A percentile compares a stretch with the other conserved stretches of the same genome.
Conservation (phyloP, 768 basidiomycete species). For the Lanmaoa pseudosensibilis region DNA sequence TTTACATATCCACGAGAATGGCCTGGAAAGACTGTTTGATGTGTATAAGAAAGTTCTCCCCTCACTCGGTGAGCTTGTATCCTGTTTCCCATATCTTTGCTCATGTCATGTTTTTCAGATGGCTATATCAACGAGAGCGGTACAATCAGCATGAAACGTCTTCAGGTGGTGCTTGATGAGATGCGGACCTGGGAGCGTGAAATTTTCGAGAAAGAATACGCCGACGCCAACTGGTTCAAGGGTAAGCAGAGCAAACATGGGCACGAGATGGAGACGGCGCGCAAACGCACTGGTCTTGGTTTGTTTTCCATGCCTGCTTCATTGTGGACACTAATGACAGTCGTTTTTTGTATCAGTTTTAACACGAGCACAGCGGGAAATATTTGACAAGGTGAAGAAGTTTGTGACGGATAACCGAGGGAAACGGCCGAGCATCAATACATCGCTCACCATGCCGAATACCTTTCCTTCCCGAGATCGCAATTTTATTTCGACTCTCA, state of each 20-base stretch:
- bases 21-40: slow-evolving; percentile 87
- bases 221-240: slow-evolving; percentile 90
- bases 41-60: slow-evolving; percentile 94
- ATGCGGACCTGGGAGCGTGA: slow-evolving; percentile 88
- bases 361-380: slow-evolving; percentile 68
- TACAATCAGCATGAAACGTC: slow-evolving; percentile 69
- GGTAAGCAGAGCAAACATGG: slow-evolving; percentile 83
- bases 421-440: slow-evolving; percentile 28
- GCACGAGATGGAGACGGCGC: slow-evolving; percentile 61
- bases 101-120: slow-evolving; percentile 43
- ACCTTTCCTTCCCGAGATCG: slow-evolving; percentile 78
- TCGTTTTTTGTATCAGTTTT: slow-evolving; percentile 47
- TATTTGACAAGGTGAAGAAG: slow-evolving; percentile 75
- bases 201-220: slow-evolving; percentile 87
- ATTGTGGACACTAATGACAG: not conserved
- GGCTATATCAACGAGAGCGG: slow-evolving; percentile 95
- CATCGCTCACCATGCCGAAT: slow-evolving; percentile 69
- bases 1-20: slow-evolving; percentile 97
- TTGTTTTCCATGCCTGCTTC: slow-evolving; percentile 21
- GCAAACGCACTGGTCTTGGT: slow-evolving; percentile 66
- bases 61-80: slow-evolving; percentile 51
- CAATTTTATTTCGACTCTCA: slow-evolving; percentile 73
- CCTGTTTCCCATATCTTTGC: not conserved
- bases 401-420: slow-evolving; percentile 61
- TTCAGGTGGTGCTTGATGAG: slow-evolving; percentile 87